Percentiles rank a stretch among this genome's conserved stretches.
Conservation (phyloP, 2,329 filamentous ascomycete species). For the Gaeumannomyces tritici region DNA sequence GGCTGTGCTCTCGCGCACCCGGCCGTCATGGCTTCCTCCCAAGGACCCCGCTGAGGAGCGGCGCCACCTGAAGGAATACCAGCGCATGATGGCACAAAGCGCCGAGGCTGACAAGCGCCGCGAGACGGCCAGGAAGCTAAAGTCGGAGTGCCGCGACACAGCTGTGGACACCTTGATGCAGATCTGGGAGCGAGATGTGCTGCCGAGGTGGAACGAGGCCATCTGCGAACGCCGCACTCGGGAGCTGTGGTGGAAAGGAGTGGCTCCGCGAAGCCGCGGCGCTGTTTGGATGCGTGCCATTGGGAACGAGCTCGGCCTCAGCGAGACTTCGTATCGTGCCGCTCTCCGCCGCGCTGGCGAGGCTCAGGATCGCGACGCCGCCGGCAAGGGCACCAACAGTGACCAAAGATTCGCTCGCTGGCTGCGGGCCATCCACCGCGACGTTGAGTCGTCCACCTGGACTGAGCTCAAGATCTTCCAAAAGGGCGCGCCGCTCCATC, state of each 20-base stretch:
- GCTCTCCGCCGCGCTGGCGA: conserved; percentile 59
- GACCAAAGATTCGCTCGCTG: conserved; percentile 47
- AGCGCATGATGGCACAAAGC: conserved; percentile 67
- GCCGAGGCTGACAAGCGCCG: conserved; percentile 49
- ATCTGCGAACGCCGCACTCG: conserved; percentile 58
- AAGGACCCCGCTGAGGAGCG: conserved; percentile 88
- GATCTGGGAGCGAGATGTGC: conserved; percentile 67
- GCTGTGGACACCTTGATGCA: conserved; percentile 44
- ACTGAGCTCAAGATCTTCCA: conserved; percentile 66
- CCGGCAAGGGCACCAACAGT: conserved; percentile 40
- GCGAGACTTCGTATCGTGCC: conserved; percentile 57
- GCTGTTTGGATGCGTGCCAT: conserved; percentile 62
- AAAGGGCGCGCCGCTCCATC: conserved; percentile 54
- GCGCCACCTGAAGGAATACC: conserved; percentile 76
- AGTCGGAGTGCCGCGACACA: conserved; percentile 43
- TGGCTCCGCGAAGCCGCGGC: conserved; percentile 61
- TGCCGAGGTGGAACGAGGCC: conserved; percentile 68
- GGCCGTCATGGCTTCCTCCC: conserved; percentile 76
- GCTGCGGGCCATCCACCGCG: conserved; percentile 54
- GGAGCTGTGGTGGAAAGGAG: conserved; percentile 75
- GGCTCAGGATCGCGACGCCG: conserved; percentile 45
- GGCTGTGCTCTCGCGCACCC: conserved; percentile 68
- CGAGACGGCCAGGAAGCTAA: conserved; percentile 41
- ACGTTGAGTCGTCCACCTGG: conserved; percentile 57
- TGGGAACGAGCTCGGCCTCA: conserved; percentile 63